Evolutionary conservation across 495 filamentous ascomycete genomes (phyloP), one percentile per base, ranked within the genome.

Genomic region (Penicillium cosmopolitanum): DNA sequence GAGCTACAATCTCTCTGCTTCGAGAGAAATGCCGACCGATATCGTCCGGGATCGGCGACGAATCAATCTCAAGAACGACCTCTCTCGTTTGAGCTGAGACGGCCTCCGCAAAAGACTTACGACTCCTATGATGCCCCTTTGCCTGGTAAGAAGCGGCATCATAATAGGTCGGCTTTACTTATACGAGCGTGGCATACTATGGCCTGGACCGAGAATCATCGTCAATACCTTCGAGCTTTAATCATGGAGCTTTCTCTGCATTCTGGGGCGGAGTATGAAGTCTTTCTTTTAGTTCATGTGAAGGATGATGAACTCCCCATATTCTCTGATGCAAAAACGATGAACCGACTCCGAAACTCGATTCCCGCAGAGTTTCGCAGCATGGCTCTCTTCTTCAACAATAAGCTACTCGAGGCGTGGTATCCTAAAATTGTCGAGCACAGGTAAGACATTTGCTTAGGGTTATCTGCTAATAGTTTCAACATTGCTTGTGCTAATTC

Each of bases 201-300:
- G 66, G 68, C 80, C 23, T 95, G 87, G 68, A 88, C 81, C n/a
- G 71, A 84, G 12, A 87, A 91, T 64, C 88, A 92, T 62, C 83
- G 85, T 59, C 81, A 87, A 61, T 82, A 85, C 12, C 84, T 96
- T 47, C 87, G 91, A 18, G 81, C 90, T 3, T 74, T 94, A 52
- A 82, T 95, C 60, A 86, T 84, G 18, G 92, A 95, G 69, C 73
- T 93, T 28, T 84, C 83, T 5, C 72, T 96, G 13, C 80, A 84
- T 50, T 86, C 88, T 8, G 91, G 92, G 3, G 89, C 85, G 11
- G 87, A 92, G 73, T 94, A 92, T 67, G 80, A 90, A 63, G 83
- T 95, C 34, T 89, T 88, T 62, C 73, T 95, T 4, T 80, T 93
- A 54, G 82, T 94, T 21, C 87, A 95, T 50, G 82, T 90, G 57